Conservation (phyloP, 768 basidiomycete species). For the Hericium alpestre region DNA sequence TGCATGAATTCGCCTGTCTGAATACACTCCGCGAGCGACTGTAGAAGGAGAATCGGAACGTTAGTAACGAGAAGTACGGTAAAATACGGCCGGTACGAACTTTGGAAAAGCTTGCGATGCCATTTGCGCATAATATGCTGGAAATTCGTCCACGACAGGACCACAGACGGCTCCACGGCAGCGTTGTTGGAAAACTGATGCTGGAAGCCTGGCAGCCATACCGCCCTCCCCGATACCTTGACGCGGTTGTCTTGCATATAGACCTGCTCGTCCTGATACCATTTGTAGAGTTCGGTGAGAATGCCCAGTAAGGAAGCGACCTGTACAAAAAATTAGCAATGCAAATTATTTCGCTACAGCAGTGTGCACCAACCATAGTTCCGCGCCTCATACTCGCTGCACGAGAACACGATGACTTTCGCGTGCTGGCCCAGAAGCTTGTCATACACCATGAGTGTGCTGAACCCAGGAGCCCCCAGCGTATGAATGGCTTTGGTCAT, state of each 20-base stretch:
- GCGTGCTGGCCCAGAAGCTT: slow-evolving; percentile 80
- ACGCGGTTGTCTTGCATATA: slow-evolving; percentile 65
- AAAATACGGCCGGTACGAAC: slow-evolving; percentile 30
- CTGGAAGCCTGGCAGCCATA: slow-evolving; percentile 62
- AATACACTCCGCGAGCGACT: slow-evolving; percentile 77
- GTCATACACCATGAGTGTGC: slow-evolving; percentile 77
- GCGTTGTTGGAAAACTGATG: slow-evolving; percentile 37
- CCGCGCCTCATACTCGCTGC: slow-evolving; percentile 91
- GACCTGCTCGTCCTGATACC: slow-evolving; percentile 67
- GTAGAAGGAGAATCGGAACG: slow-evolving; percentile 1
- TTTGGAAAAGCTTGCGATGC: slow-evolving; percentile 63
- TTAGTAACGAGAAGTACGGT: neutral
- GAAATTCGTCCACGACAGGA: slow-evolving; percentile 64
- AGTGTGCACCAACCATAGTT: slow-evolving; percentile 63
- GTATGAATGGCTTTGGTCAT: slow-evolving; percentile 83
- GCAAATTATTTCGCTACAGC: neutral
- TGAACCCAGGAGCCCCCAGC: slow-evolving; percentile 80
- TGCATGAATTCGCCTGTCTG: slow-evolving; percentile 91
- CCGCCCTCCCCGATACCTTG: slow-evolving; percentile 48
- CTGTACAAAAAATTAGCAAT: slow-evolving; percentile 27
- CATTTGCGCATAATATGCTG: slow-evolving; percentile 70
- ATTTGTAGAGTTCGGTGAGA: slow-evolving; percentile 65
- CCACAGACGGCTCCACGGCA: slow-evolving; percentile 33
- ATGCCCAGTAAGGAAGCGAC: slow-evolving; percentile 80
- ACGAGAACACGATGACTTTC: slow-evolving; percentile 77